Conservation (phyloP, 306 rosid species). For the Dalbergia oliveri region DNA sequence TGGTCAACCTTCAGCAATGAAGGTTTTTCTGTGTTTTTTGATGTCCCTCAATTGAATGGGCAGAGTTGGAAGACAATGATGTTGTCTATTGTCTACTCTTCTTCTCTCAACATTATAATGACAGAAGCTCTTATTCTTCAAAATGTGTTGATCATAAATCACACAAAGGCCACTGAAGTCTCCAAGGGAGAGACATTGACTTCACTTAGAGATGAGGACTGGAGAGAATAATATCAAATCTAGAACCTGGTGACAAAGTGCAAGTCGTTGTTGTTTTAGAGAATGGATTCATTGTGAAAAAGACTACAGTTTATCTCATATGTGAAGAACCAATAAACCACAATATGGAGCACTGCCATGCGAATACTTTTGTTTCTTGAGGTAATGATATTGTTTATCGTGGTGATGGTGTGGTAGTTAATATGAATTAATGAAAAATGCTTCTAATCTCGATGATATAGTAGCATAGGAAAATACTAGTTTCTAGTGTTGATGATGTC, state of each 20-base stretch:
- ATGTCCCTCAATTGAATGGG: conserved; percentile 19
- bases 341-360: neutral
- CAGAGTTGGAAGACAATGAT: conserved; percentile 4
- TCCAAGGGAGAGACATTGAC: conserved; percentile 9
- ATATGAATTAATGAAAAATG: too few species aligned
- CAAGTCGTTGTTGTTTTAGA: neutral
- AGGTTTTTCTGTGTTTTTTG: neutral
- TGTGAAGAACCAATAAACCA: neutral
- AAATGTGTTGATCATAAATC: conserved; percentile 22
- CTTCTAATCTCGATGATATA: too few species aligned
- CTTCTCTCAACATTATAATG: neutral
- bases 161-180: conserved; percentile 11
- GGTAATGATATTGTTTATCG: neutral
- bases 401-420: neutral
- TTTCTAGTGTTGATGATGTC: too few species aligned
- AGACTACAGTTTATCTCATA: neutral
- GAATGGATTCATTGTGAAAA: neutral
- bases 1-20: conserved; percentile 11
- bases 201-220: conserved; percentile 20
- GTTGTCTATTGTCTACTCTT: conserved; percentile 1
- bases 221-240: conserved; percentile 15
- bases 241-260: too few species aligned
- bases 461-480: too few species aligned
- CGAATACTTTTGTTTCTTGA: too few species aligned
- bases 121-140: neutral